phyloP scores from a whole-genome alignment of 352 stramenopile species.

The Peronospora tabacina region DNA sequence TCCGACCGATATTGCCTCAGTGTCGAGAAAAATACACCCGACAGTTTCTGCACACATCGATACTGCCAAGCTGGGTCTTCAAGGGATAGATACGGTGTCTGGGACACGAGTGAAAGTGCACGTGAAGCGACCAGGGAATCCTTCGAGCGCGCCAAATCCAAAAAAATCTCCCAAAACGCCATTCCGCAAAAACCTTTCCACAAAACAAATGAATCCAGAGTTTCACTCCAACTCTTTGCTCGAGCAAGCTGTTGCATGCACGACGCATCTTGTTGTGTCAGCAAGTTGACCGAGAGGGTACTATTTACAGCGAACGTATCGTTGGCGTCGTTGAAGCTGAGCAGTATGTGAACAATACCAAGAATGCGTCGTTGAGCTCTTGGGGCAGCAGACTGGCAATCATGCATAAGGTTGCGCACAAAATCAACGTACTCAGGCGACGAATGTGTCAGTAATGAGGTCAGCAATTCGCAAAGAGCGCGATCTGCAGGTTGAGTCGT shows the following conservation, averaged over 20 bases:
- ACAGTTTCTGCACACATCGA: constrained; percentile 54
- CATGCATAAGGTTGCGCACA: constrained; percentile 29
- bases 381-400: constrained; percentile 27
- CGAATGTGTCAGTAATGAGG: constrained; percentile 30
- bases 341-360: constrained; percentile 32
- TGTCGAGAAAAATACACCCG: constrained; percentile 44
- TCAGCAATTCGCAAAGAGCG: constrained; percentile 38
- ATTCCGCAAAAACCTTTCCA: constrained; percentile 47
- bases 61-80: constrained; percentile 75
- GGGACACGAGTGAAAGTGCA: constrained; percentile 44
- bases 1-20: constrained; percentile 42
- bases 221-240: constrained; percentile 29
- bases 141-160: constrained; percentile 44
- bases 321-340: constrained; percentile 23
- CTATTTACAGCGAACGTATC: constrained; percentile 6
- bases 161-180: constrained; percentile 53
- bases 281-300: constrained; percentile 21
- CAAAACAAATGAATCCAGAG: constrained; percentile 30
- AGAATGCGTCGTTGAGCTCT: constrained; percentile 31
- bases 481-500: constrained; percentile 18
- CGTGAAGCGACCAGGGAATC: constrained; percentile 32
- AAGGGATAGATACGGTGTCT: constrained; percentile 52
- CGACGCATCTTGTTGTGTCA: constrained; percentile 4
- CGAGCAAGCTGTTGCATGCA: constrained; percentile 30
- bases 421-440: constrained; percentile 49